phyloP scores from a whole-genome alignment of 805 yeast genomes.

The Phaffomyces opuntiae region DNA sequence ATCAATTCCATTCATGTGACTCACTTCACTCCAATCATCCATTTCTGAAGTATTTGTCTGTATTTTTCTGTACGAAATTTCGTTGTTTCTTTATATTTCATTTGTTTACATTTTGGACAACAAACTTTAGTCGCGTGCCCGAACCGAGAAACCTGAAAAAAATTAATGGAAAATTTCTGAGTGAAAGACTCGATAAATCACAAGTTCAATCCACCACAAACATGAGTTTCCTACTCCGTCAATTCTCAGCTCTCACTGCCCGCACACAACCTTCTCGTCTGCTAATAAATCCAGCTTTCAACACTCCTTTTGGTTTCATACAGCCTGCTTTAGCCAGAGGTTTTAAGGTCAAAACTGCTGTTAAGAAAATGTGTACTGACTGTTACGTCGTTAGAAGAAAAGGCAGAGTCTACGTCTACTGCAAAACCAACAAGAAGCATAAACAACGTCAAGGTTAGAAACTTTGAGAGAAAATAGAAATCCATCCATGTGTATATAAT shows the following conservation, averaged over 20 bases:
- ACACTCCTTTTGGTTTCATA: constrained; percentile 15
- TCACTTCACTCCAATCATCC: constrained; percentile 24
- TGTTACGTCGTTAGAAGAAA: constrained; percentile 89
- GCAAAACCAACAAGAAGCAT: constrained; percentile 89
- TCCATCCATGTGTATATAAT: neutral
- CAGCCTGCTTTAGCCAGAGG: constrained; percentile 44
- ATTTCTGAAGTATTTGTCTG: constrained; percentile 1
- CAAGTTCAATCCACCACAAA: neutral
- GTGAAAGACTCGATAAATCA: neutral
- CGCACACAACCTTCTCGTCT: constrained; percentile 16
- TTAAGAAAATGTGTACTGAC: constrained; percentile 87
- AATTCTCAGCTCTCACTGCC: constrained; percentile 11
- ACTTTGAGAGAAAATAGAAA: neutral
- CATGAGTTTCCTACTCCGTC: constrained; percentile 13
- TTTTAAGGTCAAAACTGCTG: constrained; percentile 88
- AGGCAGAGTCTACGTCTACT: constrained; percentile 88
- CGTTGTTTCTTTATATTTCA: neutral
- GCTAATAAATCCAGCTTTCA: constrained; percentile 10
- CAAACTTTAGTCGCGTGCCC: neutral
- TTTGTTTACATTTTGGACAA: neutral
- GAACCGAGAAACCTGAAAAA: neutral
- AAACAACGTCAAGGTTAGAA: constrained; percentile 80
- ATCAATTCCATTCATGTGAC: neutral
- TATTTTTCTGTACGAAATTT: neutral
- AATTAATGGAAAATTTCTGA: neutral